Conservation (phyloP, 2,329 filamentous ascomycete species). For the Teratosphaeria destructans region DNA sequence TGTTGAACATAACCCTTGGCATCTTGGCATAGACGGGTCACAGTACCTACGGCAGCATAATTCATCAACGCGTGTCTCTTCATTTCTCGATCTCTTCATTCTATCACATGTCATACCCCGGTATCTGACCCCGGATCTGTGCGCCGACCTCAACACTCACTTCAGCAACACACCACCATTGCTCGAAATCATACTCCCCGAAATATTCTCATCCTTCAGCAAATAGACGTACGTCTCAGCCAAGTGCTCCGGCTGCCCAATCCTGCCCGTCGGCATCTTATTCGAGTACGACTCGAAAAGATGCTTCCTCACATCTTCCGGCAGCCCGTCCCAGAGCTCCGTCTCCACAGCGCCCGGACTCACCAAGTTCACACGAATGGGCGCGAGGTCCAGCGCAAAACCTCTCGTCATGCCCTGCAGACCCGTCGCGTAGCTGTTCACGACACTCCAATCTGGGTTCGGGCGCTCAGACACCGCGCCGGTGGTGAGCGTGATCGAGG, state of each 20-base stretch:
- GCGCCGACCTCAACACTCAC: background rate
- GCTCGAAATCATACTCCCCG: slow-evolving; percentile 34
- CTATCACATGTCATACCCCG: no score
- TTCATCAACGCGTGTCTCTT: no score
- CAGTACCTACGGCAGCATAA: no score
- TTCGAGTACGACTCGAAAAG: slow-evolving; percentile 17
- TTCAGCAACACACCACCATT: slow-evolving; percentile 18
- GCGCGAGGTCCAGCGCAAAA: slow-evolving; percentile 53
- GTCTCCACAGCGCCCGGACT: slow-evolving; percentile 44
- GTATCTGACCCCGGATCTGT: background rate
- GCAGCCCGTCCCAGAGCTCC: slow-evolving; percentile 29
- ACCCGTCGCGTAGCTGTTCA: slow-evolving; percentile 41
- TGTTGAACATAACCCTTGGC: no score
- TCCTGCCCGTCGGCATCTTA: slow-evolving; percentile 25
- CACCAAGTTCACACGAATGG: slow-evolving; percentile 54
- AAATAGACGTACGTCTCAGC: slow-evolving; percentile 39
- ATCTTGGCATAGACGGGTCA: no score
- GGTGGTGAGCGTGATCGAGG: slow-evolving; percentile 48
- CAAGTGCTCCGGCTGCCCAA: slow-evolving; percentile 33
- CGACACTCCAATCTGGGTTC: slow-evolving; percentile 40
- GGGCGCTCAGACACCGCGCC: slow-evolving; percentile 45
- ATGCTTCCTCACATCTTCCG: slow-evolving; percentile 15
- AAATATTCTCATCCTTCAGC: slow-evolving; percentile 38
- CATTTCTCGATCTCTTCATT: no score
- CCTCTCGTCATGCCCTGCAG: slow-evolving; percentile 44